phyloP scores from a whole-genome alignment of 1,139 yeast species.

The Groenewaldozyma sp. region DNA sequence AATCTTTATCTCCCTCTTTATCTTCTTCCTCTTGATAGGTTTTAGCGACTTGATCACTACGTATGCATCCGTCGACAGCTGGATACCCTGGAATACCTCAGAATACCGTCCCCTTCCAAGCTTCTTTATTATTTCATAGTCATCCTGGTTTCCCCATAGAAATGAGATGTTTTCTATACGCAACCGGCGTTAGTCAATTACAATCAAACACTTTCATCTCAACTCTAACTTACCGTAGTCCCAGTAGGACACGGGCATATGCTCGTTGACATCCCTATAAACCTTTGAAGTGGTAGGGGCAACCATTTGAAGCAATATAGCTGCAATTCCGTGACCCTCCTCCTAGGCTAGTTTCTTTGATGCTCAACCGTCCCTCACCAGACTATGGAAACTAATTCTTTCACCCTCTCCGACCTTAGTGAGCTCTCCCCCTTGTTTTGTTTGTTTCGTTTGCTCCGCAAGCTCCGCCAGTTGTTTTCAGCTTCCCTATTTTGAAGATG shows the following conservation, averaged over 20 bases:
- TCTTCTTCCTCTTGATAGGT: constrained; percentile 89
- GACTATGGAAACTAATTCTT: too few species aligned
- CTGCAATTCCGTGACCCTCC: too few species aligned
- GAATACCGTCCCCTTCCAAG: constrained; percentile 93
- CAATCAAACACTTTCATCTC: too few species aligned
- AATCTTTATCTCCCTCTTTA: constrained; percentile 83
- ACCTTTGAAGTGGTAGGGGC: constrained; percentile 41
- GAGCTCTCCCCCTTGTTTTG: too few species aligned
- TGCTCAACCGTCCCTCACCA: too few species aligned
- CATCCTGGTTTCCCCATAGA: constrained; percentile 48
- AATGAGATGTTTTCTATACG: constrained; percentile 32
- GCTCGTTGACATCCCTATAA: constrained; percentile 68
- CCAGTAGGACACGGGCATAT: constrained; percentile 76
- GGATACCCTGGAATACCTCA: constrained; percentile 76
- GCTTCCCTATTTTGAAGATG: too few species aligned
- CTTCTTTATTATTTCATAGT: constrained; percentile 77
- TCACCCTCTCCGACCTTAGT: too few species aligned
- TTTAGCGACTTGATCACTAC: constrained; percentile 81
- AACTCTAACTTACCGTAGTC: constrained; percentile 49
- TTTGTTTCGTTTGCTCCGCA: too few species aligned
- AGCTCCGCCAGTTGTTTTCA: too few species aligned
- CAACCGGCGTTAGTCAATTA: too few species aligned
- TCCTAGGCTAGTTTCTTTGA: too few species aligned
- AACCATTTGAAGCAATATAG: too few species aligned
- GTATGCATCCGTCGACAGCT: constrained; percentile 25